Conservation (phyloP, 78 protist species). For the Neovahlkampfia damariscottae region DNA sequence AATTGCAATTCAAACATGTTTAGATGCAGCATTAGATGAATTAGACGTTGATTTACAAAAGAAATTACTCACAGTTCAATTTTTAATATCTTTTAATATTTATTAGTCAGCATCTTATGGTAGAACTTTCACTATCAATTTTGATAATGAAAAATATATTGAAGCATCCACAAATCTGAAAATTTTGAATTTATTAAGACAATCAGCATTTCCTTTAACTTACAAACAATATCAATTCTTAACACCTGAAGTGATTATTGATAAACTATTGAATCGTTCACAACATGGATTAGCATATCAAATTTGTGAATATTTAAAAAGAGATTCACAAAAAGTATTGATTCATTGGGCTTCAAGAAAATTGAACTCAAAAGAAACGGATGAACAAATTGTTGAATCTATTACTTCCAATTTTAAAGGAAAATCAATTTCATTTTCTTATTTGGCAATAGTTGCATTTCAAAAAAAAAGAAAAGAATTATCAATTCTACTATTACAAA, state of each 20-base stretch:
- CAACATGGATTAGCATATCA: not conserved
- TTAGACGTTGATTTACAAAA: not conserved
- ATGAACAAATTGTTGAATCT: too few species aligned
- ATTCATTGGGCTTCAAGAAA: too few species aligned
- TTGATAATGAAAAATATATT: not conserved
- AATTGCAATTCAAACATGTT: not conserved
- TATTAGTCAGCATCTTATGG: conserved; percentile 23
- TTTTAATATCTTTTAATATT: too few species aligned
- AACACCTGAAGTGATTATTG: not conserved
- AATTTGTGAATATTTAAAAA: not conserved
- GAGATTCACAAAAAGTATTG: too few species aligned
- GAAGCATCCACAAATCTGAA: not conserved
- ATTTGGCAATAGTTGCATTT: too few species aligned
- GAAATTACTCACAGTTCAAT: conserved; percentile 4
- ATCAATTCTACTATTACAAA: too few species aligned
- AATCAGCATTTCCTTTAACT: not conserved
- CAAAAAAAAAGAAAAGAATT: too few species aligned
- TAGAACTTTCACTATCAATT: not conserved
- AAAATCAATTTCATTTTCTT: too few species aligned
- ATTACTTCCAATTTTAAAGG: too few species aligned
- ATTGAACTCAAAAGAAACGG: too few species aligned
- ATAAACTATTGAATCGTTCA: not conserved
- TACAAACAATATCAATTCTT: not conserved
- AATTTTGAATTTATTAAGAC: not conserved
- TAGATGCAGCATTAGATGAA: conserved; percentile 4